A percentile compares a stretch with the other conserved stretches of the same genome.
Conservation (phyloP, 176 grass and related monocot genomes). For the Pontederia paniculata region DNA sequence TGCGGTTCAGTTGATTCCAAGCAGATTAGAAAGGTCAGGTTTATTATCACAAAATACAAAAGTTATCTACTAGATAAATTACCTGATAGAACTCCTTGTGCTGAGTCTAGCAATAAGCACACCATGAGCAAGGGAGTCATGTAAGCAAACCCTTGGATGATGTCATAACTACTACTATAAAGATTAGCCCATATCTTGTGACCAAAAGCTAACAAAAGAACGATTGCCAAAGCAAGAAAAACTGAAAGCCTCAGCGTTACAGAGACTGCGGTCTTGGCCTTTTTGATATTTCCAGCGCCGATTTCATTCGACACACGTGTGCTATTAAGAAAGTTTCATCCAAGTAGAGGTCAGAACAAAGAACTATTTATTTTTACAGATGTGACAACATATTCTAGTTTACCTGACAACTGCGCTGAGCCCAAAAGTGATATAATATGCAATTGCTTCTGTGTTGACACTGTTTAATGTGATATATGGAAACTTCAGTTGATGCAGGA, state of each 20-base stretch:
- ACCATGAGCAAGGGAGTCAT: slow-evolving; percentile 44
- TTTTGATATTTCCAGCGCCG: slow-evolving; percentile 43
- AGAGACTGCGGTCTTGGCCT: slow-evolving; percentile 53
- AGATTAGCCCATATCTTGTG: slow-evolving; percentile 54
- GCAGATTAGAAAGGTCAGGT: background rate
- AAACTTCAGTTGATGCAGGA: background rate
- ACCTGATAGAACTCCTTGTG: slow-evolving; percentile 72
- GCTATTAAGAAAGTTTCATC: slow-evolving; percentile 23
- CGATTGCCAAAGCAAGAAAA: slow-evolving; percentile 39
- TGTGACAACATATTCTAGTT: too few species aligned
- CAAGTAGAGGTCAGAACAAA: background rate
- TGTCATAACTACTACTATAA: slow-evolving; percentile 51
- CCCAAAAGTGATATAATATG: slow-evolving; percentile 78
- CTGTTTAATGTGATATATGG: slow-evolving; percentile 16
- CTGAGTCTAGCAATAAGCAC: slow-evolving; percentile 74
- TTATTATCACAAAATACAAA: background rate
- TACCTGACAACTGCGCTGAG: slow-evolving; percentile 83
- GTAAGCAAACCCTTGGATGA: slow-evolving; percentile 42
- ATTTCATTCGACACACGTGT: slow-evolving; percentile 90
- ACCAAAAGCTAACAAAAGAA: slow-evolving; percentile 42
- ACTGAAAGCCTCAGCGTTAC: slow-evolving; percentile 71
- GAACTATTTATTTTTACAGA: background rate
- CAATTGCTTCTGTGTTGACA: slow-evolving; percentile 59
- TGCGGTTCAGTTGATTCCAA: slow-evolving; percentile 7
- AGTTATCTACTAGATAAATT: background rate